These are phyloP conservation scores for Angomonas desouzai DNA, from an alignment of 208 protist genomes.

Conservation along the genomic window DNA sequence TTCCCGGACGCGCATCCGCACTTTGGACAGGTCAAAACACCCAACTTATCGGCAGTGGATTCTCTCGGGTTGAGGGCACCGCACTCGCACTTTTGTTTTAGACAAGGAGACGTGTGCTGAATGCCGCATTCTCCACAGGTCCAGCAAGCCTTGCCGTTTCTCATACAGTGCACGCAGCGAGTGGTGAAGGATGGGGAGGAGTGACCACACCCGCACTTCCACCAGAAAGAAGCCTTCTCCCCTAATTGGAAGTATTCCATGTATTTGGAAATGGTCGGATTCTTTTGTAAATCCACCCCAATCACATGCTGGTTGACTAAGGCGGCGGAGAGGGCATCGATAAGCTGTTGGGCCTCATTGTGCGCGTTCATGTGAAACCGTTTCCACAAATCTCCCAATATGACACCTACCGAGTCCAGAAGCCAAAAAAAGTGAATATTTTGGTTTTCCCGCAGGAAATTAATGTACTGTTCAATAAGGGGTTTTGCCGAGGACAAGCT, in stretches of 20 bases:
- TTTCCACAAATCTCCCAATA: slow-evolving; percentile 48
- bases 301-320: slow-evolving; percentile 26
- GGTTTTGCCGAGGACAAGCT: slow-evolving; percentile 7
- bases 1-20: slow-evolving; percentile 27
- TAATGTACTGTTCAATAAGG: slow-evolving; percentile 20
- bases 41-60: slow-evolving; percentile 18
- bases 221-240: slow-evolving; percentile 50
- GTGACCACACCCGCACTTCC: slow-evolving; percentile 68
- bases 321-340: slow-evolving; percentile 18
- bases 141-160: slow-evolving; percentile 43
- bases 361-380: slow-evolving; percentile 23
- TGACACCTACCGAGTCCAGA: slow-evolving; percentile 40
- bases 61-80: slow-evolving; percentile 23
- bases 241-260: slow-evolving; percentile 50
- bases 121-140: slow-evolving; percentile 35
- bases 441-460: slow-evolving; percentile 45
- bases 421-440: slow-evolving; percentile 68
- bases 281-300: slow-evolving; percentile 46
- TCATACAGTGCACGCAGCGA: slow-evolving; percentile 59
- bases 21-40: slow-evolving; percentile 14
- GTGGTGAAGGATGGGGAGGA: slow-evolving; percentile 46
- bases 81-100: slow-evolving; percentile 18
- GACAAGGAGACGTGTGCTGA: slow-evolving; percentile 12
- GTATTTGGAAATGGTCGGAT: slow-evolving; percentile 42
- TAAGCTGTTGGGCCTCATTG: slow-evolving; percentile 21